Conservation (phyloP, 345 rosid species). For the Eucalyptus tenuipes region DNA sequence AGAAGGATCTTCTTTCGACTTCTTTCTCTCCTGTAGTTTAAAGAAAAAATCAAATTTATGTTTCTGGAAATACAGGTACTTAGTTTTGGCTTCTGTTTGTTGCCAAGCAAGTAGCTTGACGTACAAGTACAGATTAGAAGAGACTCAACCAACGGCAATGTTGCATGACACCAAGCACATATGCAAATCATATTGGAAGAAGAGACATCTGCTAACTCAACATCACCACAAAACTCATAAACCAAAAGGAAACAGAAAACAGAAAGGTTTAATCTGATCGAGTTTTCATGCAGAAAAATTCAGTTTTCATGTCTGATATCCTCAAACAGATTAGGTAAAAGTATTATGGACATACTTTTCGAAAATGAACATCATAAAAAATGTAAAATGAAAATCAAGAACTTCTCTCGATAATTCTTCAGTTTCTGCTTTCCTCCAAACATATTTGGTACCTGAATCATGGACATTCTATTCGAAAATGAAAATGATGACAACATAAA, state of each 20-base stretch:
- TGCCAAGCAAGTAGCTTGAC: not conserved
- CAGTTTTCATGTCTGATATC: not conserved
- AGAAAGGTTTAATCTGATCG: not conserved
- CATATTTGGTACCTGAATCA: not conserved
- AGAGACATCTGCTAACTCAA: not conserved
- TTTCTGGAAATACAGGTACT: not conserved
- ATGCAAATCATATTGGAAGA: not conserved
- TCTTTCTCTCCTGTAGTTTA: slow-evolving; percentile 59
- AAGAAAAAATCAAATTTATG: not conserved
- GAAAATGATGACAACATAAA: not conserved
- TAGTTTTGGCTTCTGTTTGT: not conserved
- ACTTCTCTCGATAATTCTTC: not conserved
- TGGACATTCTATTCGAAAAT: not conserved
- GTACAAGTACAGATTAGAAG: not conserved
- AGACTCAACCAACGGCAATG: not conserved
- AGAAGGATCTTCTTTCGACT: slow-evolving; percentile 61
- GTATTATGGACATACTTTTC: not conserved
- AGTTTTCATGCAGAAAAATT: not conserved
- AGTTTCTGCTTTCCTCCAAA: not conserved
- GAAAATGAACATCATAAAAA: not conserved
- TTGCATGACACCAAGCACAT: not conserved
- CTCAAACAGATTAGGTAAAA: not conserved
- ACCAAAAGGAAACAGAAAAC: not conserved
- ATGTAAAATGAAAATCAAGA: not conserved
- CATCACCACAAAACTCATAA: not conserved